Percentiles rank a stretch among this genome's conserved stretches.
Evolutionary conservation across 129 eudicot species (phyloP).

Genomic region (Flaveria robusta): DNA sequence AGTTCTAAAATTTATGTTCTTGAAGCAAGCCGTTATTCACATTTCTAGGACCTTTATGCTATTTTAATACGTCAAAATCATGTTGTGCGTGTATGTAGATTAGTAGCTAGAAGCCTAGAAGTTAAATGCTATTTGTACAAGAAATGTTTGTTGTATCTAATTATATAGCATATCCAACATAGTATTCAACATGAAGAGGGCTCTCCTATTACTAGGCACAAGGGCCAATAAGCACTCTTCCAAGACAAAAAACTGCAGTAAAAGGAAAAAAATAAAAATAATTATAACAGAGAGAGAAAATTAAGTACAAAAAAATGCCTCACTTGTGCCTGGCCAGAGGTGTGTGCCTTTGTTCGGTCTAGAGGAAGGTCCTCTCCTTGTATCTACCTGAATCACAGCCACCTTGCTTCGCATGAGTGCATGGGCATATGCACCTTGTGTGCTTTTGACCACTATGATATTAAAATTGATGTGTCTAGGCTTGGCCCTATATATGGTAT

Average conservation of each 20-base stretch:
- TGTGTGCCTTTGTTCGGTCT: background rate
- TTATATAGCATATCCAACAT: background rate
- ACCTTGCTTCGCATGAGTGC: background rate
- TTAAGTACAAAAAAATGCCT: background rate
- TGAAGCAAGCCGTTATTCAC: background rate
- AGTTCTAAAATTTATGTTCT: background rate
- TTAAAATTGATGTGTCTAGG: background rate
- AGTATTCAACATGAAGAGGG: background rate
- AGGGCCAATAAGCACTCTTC: background rate
- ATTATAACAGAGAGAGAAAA: background rate
- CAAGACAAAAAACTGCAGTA: background rate
- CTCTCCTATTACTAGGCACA: background rate
- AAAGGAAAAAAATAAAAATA: conserved; percentile 1
- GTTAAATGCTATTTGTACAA: background rate
- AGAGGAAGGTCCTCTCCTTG: background rate
- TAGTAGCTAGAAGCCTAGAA: background rate
- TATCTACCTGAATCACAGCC: background rate
- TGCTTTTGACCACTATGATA: background rate
- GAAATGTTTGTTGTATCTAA: background rate
- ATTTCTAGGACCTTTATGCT: background rate
- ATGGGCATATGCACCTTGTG: background rate
- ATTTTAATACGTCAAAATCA: background rate
- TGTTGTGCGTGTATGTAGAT: background rate
- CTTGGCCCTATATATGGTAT: background rate
- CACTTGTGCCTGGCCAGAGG: background rate